A percentile compares a stretch with the other conserved stretches of the same genome.
Evolutionary conservation across 1,284 basidiomycete genomes (phyloP).

Genomic region (Pseudozyma sp.): DNA sequence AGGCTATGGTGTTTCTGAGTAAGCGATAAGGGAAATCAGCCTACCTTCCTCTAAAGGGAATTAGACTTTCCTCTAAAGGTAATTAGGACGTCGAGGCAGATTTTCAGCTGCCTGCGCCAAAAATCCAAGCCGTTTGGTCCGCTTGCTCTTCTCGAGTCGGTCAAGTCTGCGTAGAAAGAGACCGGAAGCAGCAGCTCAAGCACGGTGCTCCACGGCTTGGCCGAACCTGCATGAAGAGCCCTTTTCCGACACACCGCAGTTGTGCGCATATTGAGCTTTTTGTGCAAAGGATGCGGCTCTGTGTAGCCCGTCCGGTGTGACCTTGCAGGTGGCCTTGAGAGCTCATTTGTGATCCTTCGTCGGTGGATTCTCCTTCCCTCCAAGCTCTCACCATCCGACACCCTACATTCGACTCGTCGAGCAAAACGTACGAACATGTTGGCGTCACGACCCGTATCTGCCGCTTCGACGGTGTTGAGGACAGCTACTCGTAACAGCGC

Average conservation of each 20-base stretch:
- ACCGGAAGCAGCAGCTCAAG: slow-evolving; percentile 9
- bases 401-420: background rate
- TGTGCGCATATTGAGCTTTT: background rate
- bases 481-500: slow-evolving; percentile 21
- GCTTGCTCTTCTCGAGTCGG: slow-evolving; percentile 7
- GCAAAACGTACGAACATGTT: slow-evolving; percentile 13
- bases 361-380: background rate
- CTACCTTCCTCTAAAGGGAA: slow-evolving; percentile 51
- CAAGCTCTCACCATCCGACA: slow-evolving; percentile 18
- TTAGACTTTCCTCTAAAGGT: slow-evolving; percentile 46
- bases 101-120: slow-evolving; percentile 12
- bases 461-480: slow-evolving; percentile 29
- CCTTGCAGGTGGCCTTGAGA: background rate
- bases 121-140: slow-evolving; percentile 23
- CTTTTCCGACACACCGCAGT: background rate
- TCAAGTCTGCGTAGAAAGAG: slow-evolving; percentile 4
- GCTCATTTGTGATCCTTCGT: no score
- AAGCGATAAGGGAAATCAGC: slow-evolving; percentile 35
- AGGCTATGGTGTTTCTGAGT: background rate
- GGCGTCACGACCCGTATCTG: slow-evolving; percentile 26
- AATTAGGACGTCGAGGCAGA: slow-evolving; percentile 6
- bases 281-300: slow-evolving; percentile 5
- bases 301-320: slow-evolving; percentile 4
- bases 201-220: slow-evolving; percentile 14
- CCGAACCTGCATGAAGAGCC: slow-evolving; percentile 12